Evolutionary conservation across 2,329 filamentous ascomycete genomes (phyloP), one percentile per base, ranked within the genome.

Genomic region (Fusarium liriodendri): DNA sequence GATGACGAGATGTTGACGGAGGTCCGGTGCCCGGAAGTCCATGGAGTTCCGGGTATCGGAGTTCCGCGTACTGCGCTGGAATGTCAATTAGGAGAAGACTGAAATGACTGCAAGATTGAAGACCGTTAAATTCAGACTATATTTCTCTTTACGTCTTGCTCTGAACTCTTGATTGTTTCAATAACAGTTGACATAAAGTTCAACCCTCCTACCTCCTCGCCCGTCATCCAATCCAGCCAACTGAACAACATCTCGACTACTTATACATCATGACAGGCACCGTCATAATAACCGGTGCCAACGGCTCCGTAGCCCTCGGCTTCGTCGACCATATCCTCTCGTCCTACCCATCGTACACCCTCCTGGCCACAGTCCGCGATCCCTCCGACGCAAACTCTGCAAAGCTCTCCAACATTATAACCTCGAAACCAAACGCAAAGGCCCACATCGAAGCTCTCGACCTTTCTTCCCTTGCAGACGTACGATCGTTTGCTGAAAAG

Each of bases 251-350:
- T 50, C 45, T n/a, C 25, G 6, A 45, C 7, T 9, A 25, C 7
- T 8, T 8, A 5, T 45, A 20, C 10, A 57, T 10, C 4, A 82
- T 82, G 81, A 22, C 71, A 4, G 81, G 80, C 50, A 82, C 82
- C 0, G 76, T 85, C 33, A 71, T 84, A 27, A 68, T 84, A 38
- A 84, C 82, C 0, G 82, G 80, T 0, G 82, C 82, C 22, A 84
- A 85, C 64, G 82, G 83, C 47, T 85, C 83, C 14, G 64, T 74
- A 0, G 77, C 70, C 6, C 35, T 71, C 0, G 62, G 47, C 2
- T 77, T 75, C 7, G 60, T 77, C 45, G 38, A 71, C 0, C 62
- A 69, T 4, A 18, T 79, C 25, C 54, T 77, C 11, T 32, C 62
- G 0, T 32, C 60, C 18, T 66, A 76, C 29, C 77, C 77, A 14